Base-by-base conservation (phyloP, 2,329 filamentous ascomycete genomes). In the Phaeosphaeriaceae sp. region DNA sequence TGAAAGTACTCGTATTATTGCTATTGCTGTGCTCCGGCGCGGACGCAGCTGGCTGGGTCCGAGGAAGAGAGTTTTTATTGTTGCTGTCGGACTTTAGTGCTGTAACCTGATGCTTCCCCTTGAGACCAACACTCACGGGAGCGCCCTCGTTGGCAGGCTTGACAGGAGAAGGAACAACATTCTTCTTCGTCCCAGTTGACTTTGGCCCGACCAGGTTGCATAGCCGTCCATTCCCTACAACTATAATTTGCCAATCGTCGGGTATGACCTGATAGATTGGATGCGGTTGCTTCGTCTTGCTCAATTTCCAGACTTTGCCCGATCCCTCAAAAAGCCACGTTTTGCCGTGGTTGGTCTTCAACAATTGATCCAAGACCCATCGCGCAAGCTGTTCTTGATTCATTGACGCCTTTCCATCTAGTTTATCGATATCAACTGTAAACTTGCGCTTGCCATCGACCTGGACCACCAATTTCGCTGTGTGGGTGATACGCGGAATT, bases 401-500 rank as follows among this genome's bases (percentile, higher is more conserved):
- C 13, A 35, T 30, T 2, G 26, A 15, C 1, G 23, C 22, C 3
- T 86, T 68, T 1, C 75, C 75, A 0, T 43, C 71, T 76, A 46
- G 83, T 80, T 83, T 82, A 0, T 86, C 83, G 23, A 95, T 87
- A 1, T 88, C 82, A n/a, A 90, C 84, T 0, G 86, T 86, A 61
- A 89, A 89, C 40, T 87, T 88, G 63, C 91, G 77, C 76, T 90
- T 93, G n/a, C 93, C 92, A 71, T 96, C 93, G 61, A 96, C 79
- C 70, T 93, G 90, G 17, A 97, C 88, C 0, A 89, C 89, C 64
- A 88, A 91, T 3, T 75, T 80, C 74, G 84, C 78, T 63, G 78
- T 81, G 63, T 83, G 78, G 67, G 84, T 79, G 65, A 89, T 75
- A 64, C 85, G 71, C 64, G 81, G 72, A 55, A 83, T 83, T 24